Conservation (phyloP, 2,329 filamentous ascomycete species). For the Aurifilum marmelostoma region DNA sequence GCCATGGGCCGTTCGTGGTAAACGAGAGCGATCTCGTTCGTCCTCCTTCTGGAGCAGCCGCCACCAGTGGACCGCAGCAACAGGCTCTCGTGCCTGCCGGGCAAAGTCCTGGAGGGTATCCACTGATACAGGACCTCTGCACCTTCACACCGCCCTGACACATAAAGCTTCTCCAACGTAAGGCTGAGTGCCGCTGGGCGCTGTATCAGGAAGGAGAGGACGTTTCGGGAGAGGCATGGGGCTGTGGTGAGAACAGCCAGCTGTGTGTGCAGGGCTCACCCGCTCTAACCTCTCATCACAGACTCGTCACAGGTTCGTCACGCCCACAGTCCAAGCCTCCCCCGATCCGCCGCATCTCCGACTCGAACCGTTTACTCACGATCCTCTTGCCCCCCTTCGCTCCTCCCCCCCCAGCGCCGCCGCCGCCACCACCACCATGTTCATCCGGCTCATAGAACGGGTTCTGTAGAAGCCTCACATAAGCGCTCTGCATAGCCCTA, state of each 20-base stretch:
- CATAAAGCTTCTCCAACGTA: neutral
- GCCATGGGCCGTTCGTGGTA: neutral
- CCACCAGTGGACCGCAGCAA: neutral
- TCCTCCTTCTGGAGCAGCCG: neutral
- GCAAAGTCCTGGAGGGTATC: neutral
- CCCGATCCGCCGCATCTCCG: slow-evolving; percentile 86
- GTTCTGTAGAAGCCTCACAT: slow-evolving; percentile 86
- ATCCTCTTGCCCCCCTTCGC: slow-evolving; percentile 80
- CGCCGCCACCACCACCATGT: slow-evolving; percentile 61
- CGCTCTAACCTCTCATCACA: neutral
- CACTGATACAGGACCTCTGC: neutral
- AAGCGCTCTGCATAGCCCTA: slow-evolving; percentile 88
- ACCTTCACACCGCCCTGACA: neutral
- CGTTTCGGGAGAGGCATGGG: neutral
- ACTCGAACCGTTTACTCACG: slow-evolving; percentile 76
- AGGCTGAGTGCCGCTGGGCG: neutral
- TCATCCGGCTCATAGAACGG: slow-evolving; percentile 94
- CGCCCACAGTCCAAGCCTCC: slow-evolving; percentile 78
- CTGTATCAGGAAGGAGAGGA: neutral
- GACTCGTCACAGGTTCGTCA: slow-evolving; percentile 56
- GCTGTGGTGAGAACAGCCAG: neutral
- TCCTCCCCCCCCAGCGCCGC: slow-evolving; percentile 57
- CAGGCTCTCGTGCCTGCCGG: neutral
- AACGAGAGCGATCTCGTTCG: neutral
- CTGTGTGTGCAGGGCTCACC: neutral